These are phyloP conservation scores for Salix purpurea DNA, from an alignment of 345 rosid genomes.

Conservation along the genomic window DNA sequence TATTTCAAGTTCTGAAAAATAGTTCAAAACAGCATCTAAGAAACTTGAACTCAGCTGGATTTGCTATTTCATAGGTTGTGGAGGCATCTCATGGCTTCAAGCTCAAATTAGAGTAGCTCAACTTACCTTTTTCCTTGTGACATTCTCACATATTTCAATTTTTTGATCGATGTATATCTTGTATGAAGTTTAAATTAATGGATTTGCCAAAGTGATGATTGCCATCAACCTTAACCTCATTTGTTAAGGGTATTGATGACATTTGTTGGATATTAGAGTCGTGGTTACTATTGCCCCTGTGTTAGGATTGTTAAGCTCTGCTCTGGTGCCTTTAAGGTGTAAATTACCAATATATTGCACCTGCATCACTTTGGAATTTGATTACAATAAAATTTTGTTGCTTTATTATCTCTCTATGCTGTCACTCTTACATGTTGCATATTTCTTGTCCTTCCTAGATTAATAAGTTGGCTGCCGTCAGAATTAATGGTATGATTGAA, in stretches of 20 bases:
- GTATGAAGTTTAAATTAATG: too few species aligned
- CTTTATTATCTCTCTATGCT: neutral
- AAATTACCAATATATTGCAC: neutral
- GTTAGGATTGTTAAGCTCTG: too few species aligned
- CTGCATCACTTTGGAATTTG: neutral
- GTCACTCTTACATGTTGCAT: constrained; percentile 8
- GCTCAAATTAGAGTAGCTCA: neutral
- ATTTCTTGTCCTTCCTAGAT: constrained; percentile 17
- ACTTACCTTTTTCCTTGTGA: neutral
- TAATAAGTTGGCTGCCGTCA: constrained; percentile 32
- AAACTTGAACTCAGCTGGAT: neutral
- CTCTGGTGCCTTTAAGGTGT: too few species aligned
- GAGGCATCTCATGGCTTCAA: too few species aligned
- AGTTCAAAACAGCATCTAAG: neutral
- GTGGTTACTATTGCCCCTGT: too few species aligned
- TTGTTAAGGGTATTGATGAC: neutral
- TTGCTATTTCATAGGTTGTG: neutral
- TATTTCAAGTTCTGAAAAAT: neutral
- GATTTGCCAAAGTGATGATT: too few species aligned
- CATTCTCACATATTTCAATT: neutral
- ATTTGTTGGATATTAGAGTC: too few species aligned
- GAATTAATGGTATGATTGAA: constrained; percentile 34
- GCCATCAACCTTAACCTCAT: too few species aligned
- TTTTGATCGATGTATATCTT: neutral
- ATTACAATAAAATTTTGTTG: neutral